phyloP scores from a whole-genome alignment of 139 green algal genomes.

The Haematococcus sp. region DNA sequence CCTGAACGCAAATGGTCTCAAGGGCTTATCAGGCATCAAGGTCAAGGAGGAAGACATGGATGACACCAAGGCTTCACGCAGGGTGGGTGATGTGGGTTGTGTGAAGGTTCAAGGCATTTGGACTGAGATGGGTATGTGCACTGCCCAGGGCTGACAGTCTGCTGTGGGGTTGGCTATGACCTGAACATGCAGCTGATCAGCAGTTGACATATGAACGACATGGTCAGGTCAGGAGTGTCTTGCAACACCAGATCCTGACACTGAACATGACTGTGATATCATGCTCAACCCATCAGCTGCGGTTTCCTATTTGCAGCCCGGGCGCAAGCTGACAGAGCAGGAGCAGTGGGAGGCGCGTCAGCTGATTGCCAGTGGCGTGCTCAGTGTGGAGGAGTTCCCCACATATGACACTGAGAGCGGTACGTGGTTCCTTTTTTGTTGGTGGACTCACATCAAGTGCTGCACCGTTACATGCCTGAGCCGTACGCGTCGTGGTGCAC shows the following conservation, averaged over 20 bases:
- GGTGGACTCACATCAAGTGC: background rate
- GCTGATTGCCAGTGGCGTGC: slow-evolving; percentile 66
- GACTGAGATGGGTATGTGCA: too few relatives aligned
- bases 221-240: too few relatives aligned
- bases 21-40: slow-evolving; percentile 84
- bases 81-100: slow-evolving; percentile 10
- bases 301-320: slow-evolving; percentile 27
- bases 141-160: too few relatives aligned
- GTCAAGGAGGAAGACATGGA: slow-evolving; percentile 48
- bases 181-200: too few relatives aligned
- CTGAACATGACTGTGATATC: too few relatives aligned
- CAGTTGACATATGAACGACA: too few relatives aligned
- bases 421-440: background rate
- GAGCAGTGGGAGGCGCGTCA: slow-evolving; percentile 83
- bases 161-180: too few relatives aligned
- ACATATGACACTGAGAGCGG: slow-evolving; percentile 84
- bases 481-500: background rate
- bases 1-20: slow-evolving; percentile 34
- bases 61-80: slow-evolving; percentile 10
- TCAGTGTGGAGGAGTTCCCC: slow-evolving; percentile 86
- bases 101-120: too few relatives aligned
- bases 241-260: too few relatives aligned
- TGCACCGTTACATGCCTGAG: too few relatives aligned
- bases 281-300: too few relatives aligned
- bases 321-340: slow-evolving; percentile 65